These are phyloP conservation scores for Amanita inopinata DNA, from an alignment of 768 basidiomycete species.

Conservation along the genomic window DNA sequence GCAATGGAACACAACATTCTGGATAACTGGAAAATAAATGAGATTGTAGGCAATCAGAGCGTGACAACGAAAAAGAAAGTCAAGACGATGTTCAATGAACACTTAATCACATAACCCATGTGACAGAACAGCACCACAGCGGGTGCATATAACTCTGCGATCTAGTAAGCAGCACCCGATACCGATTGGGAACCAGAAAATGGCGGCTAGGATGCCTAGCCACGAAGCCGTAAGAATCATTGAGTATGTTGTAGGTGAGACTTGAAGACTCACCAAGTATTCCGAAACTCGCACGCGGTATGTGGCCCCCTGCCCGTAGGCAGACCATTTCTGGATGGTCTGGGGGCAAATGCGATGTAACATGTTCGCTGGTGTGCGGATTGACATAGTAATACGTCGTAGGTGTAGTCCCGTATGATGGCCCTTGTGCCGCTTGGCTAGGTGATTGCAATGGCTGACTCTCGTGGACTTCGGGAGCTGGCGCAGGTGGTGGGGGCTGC, in stretches of 20 bases:
- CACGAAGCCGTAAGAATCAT: conserved; percentile 1
- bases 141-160: conserved; percentile 52
- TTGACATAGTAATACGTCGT: conserved; percentile 63
- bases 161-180: conserved; percentile 73
- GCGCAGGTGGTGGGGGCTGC: too few relatives aligned
- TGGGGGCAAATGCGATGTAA: conserved; percentile 62
- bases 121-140: conserved; percentile 35
- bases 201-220: conserved; percentile 67
- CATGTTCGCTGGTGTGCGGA: conserved; percentile 44
- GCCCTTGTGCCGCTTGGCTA: too few relatives aligned
- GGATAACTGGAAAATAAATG: not conserved
- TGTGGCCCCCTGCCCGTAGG: conserved; percentile 66
- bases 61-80: too few relatives aligned
- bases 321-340: conserved; percentile 80
- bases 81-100: not conserved
- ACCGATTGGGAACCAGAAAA: conserved; percentile 83
- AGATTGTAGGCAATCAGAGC: not conserved
- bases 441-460: too few relatives aligned
- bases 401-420: conserved; percentile 30
- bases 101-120: conserved; percentile 33
- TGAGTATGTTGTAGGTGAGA: not conserved
- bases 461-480: too few relatives aligned
- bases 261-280: conserved; percentile 44
- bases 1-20: too few relatives aligned
- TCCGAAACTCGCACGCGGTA: conserved; percentile 54